These are phyloP conservation scores for Digitaria exilis DNA, from an alignment of 202 grass and related monocot species.

Conservation along the genomic window DNA sequence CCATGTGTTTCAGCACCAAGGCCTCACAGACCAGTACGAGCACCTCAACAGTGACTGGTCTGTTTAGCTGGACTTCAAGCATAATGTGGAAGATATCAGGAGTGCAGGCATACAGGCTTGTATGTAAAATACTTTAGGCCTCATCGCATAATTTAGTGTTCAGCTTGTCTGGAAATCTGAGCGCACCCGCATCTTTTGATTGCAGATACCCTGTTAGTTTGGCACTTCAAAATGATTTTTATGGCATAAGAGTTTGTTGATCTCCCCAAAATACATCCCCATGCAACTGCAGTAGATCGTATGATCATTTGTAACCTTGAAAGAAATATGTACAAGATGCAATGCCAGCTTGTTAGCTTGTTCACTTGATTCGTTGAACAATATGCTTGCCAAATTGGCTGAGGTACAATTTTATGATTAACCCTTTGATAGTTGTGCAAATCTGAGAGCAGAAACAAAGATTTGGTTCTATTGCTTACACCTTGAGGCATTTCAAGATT, in stretches of 20 bases:
- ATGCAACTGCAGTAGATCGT: background rate
- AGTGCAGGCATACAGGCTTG: conserved; percentile 12
- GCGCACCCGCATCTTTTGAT: conserved; percentile 3
- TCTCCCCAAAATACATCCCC: background rate
- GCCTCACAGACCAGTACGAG: conserved; percentile 73
- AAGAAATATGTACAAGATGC: conserved; percentile 3
- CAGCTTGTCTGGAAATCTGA: background rate
- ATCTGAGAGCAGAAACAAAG: background rate
- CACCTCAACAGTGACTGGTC: conserved; percentile 37
- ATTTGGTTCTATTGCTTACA: background rate
- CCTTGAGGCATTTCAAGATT: background rate
- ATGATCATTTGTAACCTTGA: conserved; percentile 27
- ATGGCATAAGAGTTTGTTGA: background rate
- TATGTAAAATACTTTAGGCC: conserved; percentile 4
- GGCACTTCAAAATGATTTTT: conserved; percentile 1
- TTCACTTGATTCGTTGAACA: background rate
- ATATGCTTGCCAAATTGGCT: conserved; percentile 14
- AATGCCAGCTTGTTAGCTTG: background rate
- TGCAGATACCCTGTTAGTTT: background rate
- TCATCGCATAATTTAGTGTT: conserved; percentile 8
- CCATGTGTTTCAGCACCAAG: conserved; percentile 79
- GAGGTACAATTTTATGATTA: background rate
- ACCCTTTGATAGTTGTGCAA: background rate
- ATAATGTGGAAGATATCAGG: background rate
- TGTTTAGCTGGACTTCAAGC: background rate